phyloP scores from a whole-genome alignment of 2,329 filamentous ascomycete species.

The Geoglossum cookeanum region DNA sequence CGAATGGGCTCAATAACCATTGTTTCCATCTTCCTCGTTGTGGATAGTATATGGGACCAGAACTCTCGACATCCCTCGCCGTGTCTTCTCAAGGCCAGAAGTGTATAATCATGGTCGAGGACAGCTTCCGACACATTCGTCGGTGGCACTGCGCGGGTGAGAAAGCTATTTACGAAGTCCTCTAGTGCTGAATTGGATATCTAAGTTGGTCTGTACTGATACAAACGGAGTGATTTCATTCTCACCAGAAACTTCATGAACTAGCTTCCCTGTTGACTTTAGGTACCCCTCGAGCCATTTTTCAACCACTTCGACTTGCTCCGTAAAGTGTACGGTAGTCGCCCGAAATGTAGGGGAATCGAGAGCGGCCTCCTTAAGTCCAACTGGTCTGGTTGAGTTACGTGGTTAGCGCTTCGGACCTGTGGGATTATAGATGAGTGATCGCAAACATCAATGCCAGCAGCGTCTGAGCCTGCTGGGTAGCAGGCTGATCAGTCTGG shows the following conservation, averaged over 20 bases:
- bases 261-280: slow-evolving; percentile 40
- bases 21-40: slow-evolving; percentile 58
- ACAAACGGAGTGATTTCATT: background rate
- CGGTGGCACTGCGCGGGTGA: slow-evolving; percentile 57
- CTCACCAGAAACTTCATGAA: slow-evolving; percentile 37
- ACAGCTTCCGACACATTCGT: slow-evolving; percentile 59
- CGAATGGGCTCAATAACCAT: slow-evolving; percentile 67
- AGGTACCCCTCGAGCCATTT: slow-evolving; percentile 70
- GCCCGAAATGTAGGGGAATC: slow-evolving; percentile 93
- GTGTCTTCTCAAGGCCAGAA: slow-evolving; percentile 68
- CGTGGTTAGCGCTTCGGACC: background rate
- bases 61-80: slow-evolving; percentile 75
- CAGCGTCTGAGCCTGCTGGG: slow-evolving; percentile 22
- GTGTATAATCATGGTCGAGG: slow-evolving; percentile 87
- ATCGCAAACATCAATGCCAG: slow-evolving; percentile 22
- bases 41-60: slow-evolving; percentile 57
- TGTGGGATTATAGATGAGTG: background rate
- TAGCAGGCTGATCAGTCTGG: slow-evolving; percentile 13
- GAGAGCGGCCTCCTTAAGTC: slow-evolving; percentile 82
- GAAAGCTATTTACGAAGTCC: slow-evolving; percentile 55
- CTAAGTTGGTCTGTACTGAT: background rate
- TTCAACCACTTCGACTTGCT: slow-evolving; percentile 81
- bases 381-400: slow-evolving; percentile 46
- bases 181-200: slow-evolving; percentile 39
- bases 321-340: slow-evolving; percentile 65